phyloP scores from a whole-genome alignment of 768 basidiomycete species.

The Sarcomyxa edulis region DNA sequence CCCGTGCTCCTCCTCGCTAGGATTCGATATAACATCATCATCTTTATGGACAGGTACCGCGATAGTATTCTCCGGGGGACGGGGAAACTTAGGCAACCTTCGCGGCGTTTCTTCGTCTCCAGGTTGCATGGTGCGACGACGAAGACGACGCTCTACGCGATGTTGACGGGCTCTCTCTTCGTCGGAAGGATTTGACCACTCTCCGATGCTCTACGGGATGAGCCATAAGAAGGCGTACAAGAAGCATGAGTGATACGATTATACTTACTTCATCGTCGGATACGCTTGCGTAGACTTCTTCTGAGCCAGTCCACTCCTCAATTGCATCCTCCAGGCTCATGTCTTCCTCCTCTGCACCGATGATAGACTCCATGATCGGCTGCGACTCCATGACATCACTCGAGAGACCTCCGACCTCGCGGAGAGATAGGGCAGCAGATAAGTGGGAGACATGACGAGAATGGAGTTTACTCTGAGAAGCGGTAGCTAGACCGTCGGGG shows the following conservation, averaged over 20 bases:
- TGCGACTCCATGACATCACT: conserved; percentile 23
- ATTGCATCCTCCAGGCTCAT: conserved; percentile 29
- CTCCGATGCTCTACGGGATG: conserved; percentile 63
- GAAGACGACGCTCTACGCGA: conserved; percentile 58
- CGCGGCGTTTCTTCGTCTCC: conserved; percentile 61
- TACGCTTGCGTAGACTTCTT: conserved; percentile 50
- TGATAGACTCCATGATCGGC: too few relatives aligned
- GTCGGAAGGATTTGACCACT: conserved; percentile 89
- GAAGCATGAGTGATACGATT: too few relatives aligned
- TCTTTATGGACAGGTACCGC: conserved; percentile 31
- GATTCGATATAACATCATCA: conserved; percentile 80
- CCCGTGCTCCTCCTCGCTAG: conserved; percentile 71
- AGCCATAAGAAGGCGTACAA: conserved; percentile 6
- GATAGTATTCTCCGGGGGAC: conserved; percentile 55
- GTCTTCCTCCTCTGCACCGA: conserved; percentile 14
- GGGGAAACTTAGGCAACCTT: conserved; percentile 75
- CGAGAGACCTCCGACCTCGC: conserved; percentile 51
- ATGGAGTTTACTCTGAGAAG: conserved; percentile 47
- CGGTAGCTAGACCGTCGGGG: conserved; percentile 38
- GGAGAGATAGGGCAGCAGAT: conserved; percentile 63
- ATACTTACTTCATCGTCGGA: conserved; percentile 67
- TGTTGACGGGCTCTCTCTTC: conserved; percentile 76
- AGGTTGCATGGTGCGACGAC: conserved; percentile 41
- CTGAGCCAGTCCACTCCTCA: conserved; percentile 82
- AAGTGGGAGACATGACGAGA: conserved; percentile 67